Evolutionary conservation across 306 rosid species (phyloP).

Genomic region (Cucumis cinereus): DNA sequence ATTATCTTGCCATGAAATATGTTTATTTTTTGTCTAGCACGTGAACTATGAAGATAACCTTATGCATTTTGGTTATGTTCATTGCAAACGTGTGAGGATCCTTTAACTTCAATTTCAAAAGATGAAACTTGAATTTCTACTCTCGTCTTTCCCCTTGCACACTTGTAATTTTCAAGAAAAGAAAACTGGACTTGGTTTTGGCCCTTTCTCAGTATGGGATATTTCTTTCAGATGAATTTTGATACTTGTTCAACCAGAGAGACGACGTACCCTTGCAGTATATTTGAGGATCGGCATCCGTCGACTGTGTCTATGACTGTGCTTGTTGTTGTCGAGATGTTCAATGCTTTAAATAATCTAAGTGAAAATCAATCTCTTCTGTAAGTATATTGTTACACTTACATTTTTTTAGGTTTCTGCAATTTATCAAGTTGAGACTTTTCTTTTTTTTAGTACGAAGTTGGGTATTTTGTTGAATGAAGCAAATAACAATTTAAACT

Average conservation of each 20-base stretch:
- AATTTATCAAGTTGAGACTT: neutral
- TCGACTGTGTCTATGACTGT: constrained; percentile 97
- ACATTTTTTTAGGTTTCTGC: neutral
- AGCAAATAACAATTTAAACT: neutral
- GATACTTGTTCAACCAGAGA: constrained; percentile 77
- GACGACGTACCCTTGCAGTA: constrained; percentile 82
- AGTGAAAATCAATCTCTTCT: constrained; percentile 96
- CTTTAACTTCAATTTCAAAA: neutral
- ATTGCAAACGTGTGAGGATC: neutral
- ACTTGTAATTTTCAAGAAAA: neutral
- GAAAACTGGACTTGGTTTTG: neutral
- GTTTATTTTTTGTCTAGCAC: neutral
- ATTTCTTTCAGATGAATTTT: constrained; percentile 57
- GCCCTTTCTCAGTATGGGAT: neutral
- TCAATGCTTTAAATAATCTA: constrained; percentile 95
- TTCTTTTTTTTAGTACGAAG: too few species aligned
- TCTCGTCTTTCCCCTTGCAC: neutral
- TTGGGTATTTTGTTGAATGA: neutral
- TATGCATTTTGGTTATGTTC: neutral
- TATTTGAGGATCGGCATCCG: constrained; percentile 91
- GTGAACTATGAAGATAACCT: neutral
- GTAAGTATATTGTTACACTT: constrained; percentile 40
- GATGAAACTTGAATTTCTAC: neutral
- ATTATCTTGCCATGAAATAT: neutral
- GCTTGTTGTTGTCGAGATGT: constrained; percentile 97